Percentiles rank a stretch among this genome's conserved stretches.
Evolutionary conservation across 495 filamentous ascomycete species (phyloP).

Genomic region (Cladorrhinum samala): DNA sequence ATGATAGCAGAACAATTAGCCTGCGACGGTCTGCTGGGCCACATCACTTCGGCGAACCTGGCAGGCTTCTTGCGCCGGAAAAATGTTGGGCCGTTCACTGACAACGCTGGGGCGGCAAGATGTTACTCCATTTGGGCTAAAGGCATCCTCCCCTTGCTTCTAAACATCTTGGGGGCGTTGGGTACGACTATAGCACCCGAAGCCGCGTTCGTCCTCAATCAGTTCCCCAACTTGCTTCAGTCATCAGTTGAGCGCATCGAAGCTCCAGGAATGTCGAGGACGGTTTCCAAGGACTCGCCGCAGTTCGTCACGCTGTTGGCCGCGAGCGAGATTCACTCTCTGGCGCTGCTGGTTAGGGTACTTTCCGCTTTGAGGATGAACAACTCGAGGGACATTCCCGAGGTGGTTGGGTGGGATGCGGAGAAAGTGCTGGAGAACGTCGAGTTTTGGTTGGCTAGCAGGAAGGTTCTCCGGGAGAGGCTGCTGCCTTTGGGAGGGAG

Average conservation of each 20-base stretch:
- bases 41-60: constrained; percentile 70
- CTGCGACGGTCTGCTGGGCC: constrained; percentile 70
- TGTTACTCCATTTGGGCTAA: constrained; percentile 82
- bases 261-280: constrained; percentile 41
- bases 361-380: constrained; percentile 55
- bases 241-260: constrained; percentile 58
- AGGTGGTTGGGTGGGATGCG: constrained; percentile 66
- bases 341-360: constrained; percentile 65
- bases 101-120: constrained; percentile 47
- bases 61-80: constrained; percentile 61
- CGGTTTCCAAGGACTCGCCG: constrained; percentile 30
- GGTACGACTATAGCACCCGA: constrained; percentile 74
- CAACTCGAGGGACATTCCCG: constrained; percentile 56
- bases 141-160: constrained; percentile 79
- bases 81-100: constrained; percentile 62
- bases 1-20: constrained; percentile 82
- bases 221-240: constrained; percentile 67
- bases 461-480: constrained; percentile 55
- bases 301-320: constrained; percentile 61
- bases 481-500: constrained; percentile 64
- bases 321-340: constrained; percentile 67
- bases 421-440: constrained; percentile 66
- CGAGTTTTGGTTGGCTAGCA: constrained; percentile 62
- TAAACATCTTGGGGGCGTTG: constrained; percentile 81
- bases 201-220: constrained; percentile 76